Conservation (phyloP, 768 basidiomycete species). For the Podaxis sp. region DNA sequence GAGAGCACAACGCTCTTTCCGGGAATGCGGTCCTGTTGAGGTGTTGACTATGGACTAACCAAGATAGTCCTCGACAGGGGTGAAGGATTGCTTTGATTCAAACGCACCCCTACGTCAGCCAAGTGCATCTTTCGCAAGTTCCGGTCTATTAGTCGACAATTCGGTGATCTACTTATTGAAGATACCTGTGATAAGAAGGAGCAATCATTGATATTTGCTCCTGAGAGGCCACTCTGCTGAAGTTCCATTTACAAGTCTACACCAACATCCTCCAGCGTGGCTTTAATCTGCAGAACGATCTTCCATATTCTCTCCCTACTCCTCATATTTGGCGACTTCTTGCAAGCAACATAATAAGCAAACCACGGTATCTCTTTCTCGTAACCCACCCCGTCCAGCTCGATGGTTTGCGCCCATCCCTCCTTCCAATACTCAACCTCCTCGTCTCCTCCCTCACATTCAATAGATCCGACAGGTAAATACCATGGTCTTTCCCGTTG, state of each 20-base stretch:
- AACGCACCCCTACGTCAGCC: too few species aligned
- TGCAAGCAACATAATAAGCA: constrained; percentile 1
- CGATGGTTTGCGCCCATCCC: neutral
- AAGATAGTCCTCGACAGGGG: too few species aligned
- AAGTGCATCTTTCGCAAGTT: too few species aligned
- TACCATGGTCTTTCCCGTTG: neutral
- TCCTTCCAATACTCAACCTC: neutral
- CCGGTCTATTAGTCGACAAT: too few species aligned
- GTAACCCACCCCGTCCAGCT: neutral
- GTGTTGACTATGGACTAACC: too few species aligned
- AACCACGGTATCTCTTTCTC: neutral
- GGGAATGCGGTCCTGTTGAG: too few species aligned
- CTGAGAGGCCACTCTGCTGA: neutral
- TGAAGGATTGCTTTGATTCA: too few species aligned
- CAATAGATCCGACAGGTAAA: neutral
- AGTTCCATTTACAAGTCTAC: neutral
- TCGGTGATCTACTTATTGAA: too few species aligned
- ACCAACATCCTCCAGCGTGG: neutral
- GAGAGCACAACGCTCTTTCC: too few species aligned
- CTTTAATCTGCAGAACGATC: constrained; percentile 3
- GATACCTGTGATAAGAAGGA: neutral
- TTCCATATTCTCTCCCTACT: constrained; percentile 3
- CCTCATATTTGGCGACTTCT: neutral
- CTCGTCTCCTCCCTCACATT: neutral
- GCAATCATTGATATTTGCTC: neutral